Evolutionary conservation across 177 flowering plant genomes (phyloP).

Genomic region (Telopea speciosissima): DNA sequence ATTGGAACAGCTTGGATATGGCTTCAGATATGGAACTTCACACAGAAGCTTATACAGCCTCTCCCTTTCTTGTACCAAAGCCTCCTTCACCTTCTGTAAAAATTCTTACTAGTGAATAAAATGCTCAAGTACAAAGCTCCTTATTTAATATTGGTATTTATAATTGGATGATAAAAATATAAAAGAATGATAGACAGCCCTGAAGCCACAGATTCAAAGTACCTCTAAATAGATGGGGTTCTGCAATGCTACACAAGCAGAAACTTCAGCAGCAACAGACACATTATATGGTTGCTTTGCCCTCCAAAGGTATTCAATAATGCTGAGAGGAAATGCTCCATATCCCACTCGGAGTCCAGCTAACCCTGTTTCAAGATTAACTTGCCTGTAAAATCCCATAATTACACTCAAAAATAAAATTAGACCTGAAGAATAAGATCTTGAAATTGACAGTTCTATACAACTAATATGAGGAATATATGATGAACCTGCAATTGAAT

Average conservation of each 20-base stretch:
- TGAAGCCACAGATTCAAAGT: neutral
- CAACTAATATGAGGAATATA: neutral
- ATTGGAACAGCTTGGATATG: conserved; percentile 90
- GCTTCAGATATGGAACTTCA: conserved; percentile 75
- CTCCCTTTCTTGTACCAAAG: conserved; percentile 77
- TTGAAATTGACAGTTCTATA: neutral
- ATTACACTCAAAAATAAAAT: neutral
- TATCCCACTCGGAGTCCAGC: conserved; percentile 98
- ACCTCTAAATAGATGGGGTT: conserved; percentile 90
- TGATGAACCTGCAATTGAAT: neutral
- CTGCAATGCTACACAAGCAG: conserved; percentile 93
- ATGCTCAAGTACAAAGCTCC: conserved; percentile 1
- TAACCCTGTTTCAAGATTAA: conserved; percentile 43
- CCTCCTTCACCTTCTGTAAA: conserved; percentile 66
- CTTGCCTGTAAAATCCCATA: neutral
- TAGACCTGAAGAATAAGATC: neutral
- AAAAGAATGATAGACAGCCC: neutral
- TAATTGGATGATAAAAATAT: neutral
- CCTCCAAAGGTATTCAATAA: conserved; percentile 89
- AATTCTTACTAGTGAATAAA: conserved; percentile 8
- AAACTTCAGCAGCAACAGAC: conserved; percentile 96
- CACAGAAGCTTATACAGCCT: conserved; percentile 66
- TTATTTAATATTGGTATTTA: neutral
- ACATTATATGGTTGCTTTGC: conserved; percentile 99
- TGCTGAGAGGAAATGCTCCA: conserved; percentile 93